phyloP scores from a whole-genome alignment of 345 rosid species.

The Sisymbrium irio region DNA sequence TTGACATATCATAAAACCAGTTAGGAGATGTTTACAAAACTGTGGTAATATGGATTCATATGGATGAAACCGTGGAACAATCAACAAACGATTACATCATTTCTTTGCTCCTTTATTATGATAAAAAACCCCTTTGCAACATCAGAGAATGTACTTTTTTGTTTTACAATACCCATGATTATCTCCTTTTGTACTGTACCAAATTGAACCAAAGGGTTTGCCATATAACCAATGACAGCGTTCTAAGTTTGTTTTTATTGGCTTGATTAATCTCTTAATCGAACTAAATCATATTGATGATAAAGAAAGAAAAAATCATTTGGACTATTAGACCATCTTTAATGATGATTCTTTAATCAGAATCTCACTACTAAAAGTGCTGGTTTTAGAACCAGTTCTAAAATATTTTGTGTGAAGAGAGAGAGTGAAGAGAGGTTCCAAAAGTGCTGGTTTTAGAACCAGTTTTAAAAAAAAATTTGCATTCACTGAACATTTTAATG shows the following conservation, averaged over 20 bases:
- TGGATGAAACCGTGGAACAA: slow-evolving; percentile 19
- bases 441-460: too few relatives aligned
- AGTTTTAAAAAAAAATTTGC: too few relatives aligned
- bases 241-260: background rate
- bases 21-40: slow-evolving; percentile 12
- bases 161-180: background rate
- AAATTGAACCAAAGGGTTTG: slow-evolving; percentile 6
- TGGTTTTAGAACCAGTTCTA: too few relatives aligned
- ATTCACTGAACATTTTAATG: too few relatives aligned
- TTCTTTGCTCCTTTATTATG: slow-evolving; percentile 11
- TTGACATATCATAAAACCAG: background rate
- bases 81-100: slow-evolving; percentile 10
- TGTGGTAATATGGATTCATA: slow-evolving; percentile 27
- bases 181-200: background rate
- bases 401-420: too few relatives aligned
- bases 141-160: background rate
- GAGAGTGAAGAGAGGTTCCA: too few relatives aligned
- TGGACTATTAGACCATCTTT: too few relatives aligned
- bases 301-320: background rate
- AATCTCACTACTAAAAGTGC: too few relatives aligned
- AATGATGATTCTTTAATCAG: too few relatives aligned
- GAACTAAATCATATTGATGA: background rate
- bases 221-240: background rate
- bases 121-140: slow-evolving; percentile 12
- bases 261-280: background rate